Evolutionary conservation across 768 basidiomycete species (phyloP).

Genomic region (Amanita exitialis): DNA sequence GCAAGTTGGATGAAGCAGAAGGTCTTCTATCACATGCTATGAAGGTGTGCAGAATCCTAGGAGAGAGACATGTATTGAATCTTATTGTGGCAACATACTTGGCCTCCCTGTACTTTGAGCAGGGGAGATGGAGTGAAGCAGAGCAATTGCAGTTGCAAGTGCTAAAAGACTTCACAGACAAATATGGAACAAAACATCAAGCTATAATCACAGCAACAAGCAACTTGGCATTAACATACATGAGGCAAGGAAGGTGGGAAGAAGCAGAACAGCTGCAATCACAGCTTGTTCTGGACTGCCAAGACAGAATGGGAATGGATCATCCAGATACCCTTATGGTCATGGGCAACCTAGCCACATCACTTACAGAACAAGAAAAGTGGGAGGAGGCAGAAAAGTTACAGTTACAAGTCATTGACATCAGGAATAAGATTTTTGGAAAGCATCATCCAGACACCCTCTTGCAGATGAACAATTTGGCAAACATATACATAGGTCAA

Average conservation of each 20-base stretch:
- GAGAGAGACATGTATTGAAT: too few relatives aligned
- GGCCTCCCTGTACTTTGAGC: not conserved
- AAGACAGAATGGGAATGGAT: conserved; percentile 3
- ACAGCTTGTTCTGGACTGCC: not conserved
- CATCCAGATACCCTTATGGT: conserved; percentile 8
- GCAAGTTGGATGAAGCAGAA: not conserved
- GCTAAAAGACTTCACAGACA: not conserved
- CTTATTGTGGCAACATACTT: too few relatives aligned
- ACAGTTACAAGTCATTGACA: not conserved
- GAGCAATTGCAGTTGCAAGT: not conserved
- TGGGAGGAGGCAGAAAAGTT: not conserved
- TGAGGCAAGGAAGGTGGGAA: not conserved
- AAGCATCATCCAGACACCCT: not conserved
- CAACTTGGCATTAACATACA: not conserved
- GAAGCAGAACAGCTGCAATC: not conserved
- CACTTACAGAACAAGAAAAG: conserved; percentile 2
- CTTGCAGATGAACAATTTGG: not conserved
- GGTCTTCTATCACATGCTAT: too few relatives aligned
- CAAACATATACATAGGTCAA: not conserved
- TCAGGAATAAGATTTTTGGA: not conserved
- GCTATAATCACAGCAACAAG: not conserved
- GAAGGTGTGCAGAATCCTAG: too few relatives aligned
- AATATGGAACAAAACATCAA: not conserved
- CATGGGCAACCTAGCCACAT: conserved; percentile 8
- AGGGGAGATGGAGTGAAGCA: not conserved